phyloP scores from a whole-genome alignment of 768 basidiomycete genomes.

The Tulasnella sp. region DNA sequence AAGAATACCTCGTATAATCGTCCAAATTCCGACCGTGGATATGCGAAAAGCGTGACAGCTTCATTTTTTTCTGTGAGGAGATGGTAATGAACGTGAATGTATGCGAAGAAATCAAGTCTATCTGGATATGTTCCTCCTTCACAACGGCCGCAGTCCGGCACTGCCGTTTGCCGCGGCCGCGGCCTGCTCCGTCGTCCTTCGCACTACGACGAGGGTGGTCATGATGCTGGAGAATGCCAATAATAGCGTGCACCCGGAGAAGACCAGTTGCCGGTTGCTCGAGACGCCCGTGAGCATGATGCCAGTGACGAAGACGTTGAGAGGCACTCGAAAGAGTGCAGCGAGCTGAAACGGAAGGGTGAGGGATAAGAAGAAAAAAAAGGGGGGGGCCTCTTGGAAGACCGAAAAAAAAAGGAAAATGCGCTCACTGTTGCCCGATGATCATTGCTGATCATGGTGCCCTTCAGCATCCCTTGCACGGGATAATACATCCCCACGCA shows the following conservation, averaged over 20 bases:
- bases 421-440: slow-evolving; percentile 56
- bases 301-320: slow-evolving; percentile 62
- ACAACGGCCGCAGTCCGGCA: too few species aligned
- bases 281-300: slow-evolving; percentile 59
- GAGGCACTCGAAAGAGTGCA: slow-evolving; percentile 60
- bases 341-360: slow-evolving; percentile 36
- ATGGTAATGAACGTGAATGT: too few species aligned
- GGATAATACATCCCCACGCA: slow-evolving; percentile 76
- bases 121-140: too few species aligned
- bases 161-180: not conserved
- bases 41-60: too few species aligned
- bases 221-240: slow-evolving; percentile 47
- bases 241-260: slow-evolving; percentile 46
- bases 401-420: not conserved
- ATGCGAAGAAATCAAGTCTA: too few species aligned
- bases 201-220: slow-evolving; percentile 39
- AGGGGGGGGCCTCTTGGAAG: too few species aligned
- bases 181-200: not conserved
- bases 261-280: slow-evolving; percentile 48
- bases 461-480: slow-evolving; percentile 62
- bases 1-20: too few species aligned
- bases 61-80: too few species aligned
- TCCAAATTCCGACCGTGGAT: too few species aligned
- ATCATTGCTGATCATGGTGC: slow-evolving; percentile 54
- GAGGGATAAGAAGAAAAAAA: too few species aligned